Base-by-base conservation (phyloP, 75 land plant species). In the Picea glauca region DNA sequence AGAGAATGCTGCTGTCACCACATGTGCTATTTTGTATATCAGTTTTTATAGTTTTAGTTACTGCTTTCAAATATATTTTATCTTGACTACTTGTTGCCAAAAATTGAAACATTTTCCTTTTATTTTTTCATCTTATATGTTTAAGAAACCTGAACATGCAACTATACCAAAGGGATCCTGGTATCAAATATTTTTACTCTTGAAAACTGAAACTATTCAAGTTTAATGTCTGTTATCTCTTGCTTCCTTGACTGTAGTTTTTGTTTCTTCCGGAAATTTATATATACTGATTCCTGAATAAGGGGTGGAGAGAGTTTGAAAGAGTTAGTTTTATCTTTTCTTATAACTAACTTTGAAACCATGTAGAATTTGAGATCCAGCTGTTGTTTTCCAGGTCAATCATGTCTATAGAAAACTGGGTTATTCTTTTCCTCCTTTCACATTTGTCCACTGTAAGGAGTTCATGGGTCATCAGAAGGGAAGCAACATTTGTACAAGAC, bases 321-420 rank as follows among this genome's bases (percentile, higher is more conserved):
- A 50, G 11, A 50, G 56, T 50, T 50, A 50, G 56, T 50, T 50
- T 9, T 50, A 50, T 50, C 56, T 50, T 50, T 40, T 50, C 56
- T 50, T 9, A 50, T 50, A 50, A 50, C 11, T 9, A 50, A 50
- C 11, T 50, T 50, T 50, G 56, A 50, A 50, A 50, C 56, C 56
- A 23, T 68, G 79, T 18, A 66, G 18, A 32, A 33, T n/a, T 78
- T 68, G 56, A 43, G 26, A 63, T 35, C 0, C 1, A 18, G 65
- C 33, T 78, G 38, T 70, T 70, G 50, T 70, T 57, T 78, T 80
- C 14, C 82, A 82, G 83, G 83, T 83, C 31, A 46, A 43, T 26
- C 9, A n/a, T 58, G 57, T 79, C 18, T 70, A 81, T 30, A 83
- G 18, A 35, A 38, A 9, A 20, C 50, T 67, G 57, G 83, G 67